phyloP scores from a whole-genome alignment of 225 moss, liverwort and hornwort genomes.

The Climacium dendroides region DNA sequence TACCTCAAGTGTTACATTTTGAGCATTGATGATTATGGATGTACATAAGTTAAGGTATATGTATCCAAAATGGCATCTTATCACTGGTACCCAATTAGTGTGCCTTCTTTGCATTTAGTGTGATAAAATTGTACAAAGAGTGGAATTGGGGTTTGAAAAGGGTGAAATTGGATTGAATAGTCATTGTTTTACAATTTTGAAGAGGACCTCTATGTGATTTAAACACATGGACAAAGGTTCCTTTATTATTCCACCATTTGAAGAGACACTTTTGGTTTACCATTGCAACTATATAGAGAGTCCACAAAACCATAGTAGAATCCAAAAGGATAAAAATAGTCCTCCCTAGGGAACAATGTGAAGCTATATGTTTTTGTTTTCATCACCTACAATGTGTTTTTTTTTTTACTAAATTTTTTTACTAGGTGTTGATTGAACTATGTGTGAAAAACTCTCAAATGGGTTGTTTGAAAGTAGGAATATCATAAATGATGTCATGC shows the following conservation, averaged over 20 bases:
- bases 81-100: no score
- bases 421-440: background rate
- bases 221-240: background rate
- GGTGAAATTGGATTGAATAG: no score
- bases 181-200: no score
- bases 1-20: no score
- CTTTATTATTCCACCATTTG: background rate
- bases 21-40: no score
- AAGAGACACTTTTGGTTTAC: background rate
- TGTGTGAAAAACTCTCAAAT: background rate
- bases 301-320: background rate
- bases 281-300: background rate
- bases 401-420: fast-evolving
- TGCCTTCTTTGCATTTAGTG: no score
- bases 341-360: fast-evolving
- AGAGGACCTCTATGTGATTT: no score
- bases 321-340: background rate
- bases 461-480: background rate
- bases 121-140: no score
- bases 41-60: no score
- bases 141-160: no score
- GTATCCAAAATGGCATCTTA: no score
- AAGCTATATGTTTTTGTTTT: background rate
- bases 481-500: no score
- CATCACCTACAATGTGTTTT: background rate